Evolutionary conservation across 805 yeast species (phyloP), one percentile per base, ranked within the genome.

Genomic region (Wickerhamomyces strasburgensis): DNA sequence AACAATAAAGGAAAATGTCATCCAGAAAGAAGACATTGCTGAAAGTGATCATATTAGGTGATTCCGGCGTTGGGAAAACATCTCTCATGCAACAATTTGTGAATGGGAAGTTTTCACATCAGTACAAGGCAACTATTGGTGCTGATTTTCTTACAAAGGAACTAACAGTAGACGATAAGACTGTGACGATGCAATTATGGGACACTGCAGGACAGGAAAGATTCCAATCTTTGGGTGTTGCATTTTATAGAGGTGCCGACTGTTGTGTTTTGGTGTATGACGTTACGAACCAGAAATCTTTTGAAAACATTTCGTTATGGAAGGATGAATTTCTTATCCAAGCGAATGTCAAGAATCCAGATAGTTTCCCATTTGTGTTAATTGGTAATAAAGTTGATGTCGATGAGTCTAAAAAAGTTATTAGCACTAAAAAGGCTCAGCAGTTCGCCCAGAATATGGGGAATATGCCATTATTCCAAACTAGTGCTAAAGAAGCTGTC

Each of bases 131-230:
- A 19, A 90, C 98, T 13, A 90, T 90, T 48, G 98, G 98, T 8
- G 98, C 98, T 2, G 98, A 93, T 60, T 90, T 90, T 58, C 72
- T 88, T 46, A 90, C 97, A 27, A 90, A 89, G 61, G 98, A 90
- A 54, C 76, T 90, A 42, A 67, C 72, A 19, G 75, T 93, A 40
- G 98, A 93, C 59, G 93, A 83, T 60, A 55, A 57, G 40, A 52
- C 64, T 11, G 72, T 68, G 13, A 67, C 72, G 5, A 62, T 67
- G 64, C 90, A 84, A 64, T 83, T 93, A 38, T 90, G 98, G 98
- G 98, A 90, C 58, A 90, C 98, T 29, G 98, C 98, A 6, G 98
- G 98, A 26, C 98, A 90, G 67, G 98, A 90, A 63, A 74, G 98
- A 54, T 90, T 90, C 72, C 98, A 93, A 64, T 82, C 94, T 40